Conservation (phyloP, 2,329 filamentous ascomycete genomes). For the Trichoderma sp. region DNA sequence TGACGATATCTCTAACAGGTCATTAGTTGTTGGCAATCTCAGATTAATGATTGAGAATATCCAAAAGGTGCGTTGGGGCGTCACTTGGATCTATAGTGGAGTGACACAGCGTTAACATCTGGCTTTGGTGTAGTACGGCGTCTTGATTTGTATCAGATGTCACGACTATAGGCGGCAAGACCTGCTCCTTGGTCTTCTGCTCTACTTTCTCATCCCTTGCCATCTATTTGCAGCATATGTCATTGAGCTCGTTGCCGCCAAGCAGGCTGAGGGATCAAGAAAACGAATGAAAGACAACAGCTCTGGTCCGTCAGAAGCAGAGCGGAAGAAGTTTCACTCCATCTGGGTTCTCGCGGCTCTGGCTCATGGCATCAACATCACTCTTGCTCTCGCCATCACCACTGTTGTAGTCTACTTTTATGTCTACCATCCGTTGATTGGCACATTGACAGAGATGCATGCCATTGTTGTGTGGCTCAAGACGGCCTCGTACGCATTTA, state of each 20-base stretch:
- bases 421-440: constrained; percentile 91
- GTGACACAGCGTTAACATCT: constrained; percentile 15
- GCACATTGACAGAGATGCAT: constrained; percentile 86
- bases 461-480: constrained; percentile 96
- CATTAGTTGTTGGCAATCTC: constrained; percentile 82
- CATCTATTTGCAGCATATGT: constrained; percentile 89
- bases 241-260: constrained; percentile 82
- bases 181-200: constrained; percentile 69
- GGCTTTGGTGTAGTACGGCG: constrained; percentile 70
- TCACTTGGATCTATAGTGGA: neutral
- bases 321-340: constrained; percentile 66
- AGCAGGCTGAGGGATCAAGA: constrained; percentile 71
- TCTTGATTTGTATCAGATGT: constrained; percentile 87
- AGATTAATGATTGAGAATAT: constrained; percentile 96
- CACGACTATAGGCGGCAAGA: constrained; percentile 85
- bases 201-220: constrained; percentile 86
- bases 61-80: constrained; percentile 66
- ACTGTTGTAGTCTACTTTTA: constrained; percentile 86
- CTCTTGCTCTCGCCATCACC: constrained; percentile 76
- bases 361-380: constrained; percentile 81
- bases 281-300: constrained; percentile 56
- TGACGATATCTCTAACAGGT: constrained; percentile 28
- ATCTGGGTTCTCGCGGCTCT: constrained; percentile 82
- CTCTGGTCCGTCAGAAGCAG: constrained; percentile 53
- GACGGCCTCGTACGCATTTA: constrained; percentile 92